Conservation (phyloP, 148 eudicot species). For the Amaranthus palmeri region DNA sequence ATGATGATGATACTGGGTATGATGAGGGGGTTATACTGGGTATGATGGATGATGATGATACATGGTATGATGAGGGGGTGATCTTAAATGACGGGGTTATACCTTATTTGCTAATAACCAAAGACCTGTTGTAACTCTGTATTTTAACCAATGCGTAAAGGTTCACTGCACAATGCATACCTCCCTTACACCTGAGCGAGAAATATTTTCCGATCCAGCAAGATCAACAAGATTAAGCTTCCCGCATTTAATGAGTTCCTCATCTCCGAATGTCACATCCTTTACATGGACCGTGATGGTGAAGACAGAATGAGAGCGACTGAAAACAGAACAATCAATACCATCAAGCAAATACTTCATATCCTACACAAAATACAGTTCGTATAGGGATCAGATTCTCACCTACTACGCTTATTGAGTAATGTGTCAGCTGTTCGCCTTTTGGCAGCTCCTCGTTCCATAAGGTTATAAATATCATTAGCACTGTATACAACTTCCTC, state of each 20-base stretch:
- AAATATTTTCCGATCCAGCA: slow-evolving; percentile 88
- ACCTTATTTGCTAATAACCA: too few relatives aligned
- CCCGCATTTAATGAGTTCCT: slow-evolving; percentile 84
- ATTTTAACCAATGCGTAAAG: too few relatives aligned
- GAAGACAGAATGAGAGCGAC: slow-evolving; percentile 87
- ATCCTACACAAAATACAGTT: not conserved
- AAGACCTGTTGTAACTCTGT: too few relatives aligned
- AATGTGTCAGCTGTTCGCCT: slow-evolving; percentile 80
- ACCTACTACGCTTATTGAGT: slow-evolving; percentile 86
- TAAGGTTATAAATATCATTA: slow-evolving; percentile 68
- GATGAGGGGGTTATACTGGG: too few relatives aligned
- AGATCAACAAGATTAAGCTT: slow-evolving; percentile 93
- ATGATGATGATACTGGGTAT: too few relatives aligned
- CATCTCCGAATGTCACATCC: slow-evolving; percentile 60
- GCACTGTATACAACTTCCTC: slow-evolving; percentile 90
- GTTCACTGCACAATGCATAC: slow-evolving; percentile 24
- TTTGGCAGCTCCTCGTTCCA: slow-evolving; percentile 80
- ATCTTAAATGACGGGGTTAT: too few relatives aligned
- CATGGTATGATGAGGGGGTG: too few relatives aligned
- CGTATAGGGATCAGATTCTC: not conserved
- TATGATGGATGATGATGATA: too few relatives aligned
- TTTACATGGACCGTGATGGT: slow-evolving; percentile 70
- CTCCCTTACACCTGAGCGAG: slow-evolving; percentile 79
- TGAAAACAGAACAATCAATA: slow-evolving; percentile 31
- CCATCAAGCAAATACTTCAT: not conserved